Conservation (phyloP, 1,284 basidiomycete species). For the Malassezia obtusa region DNA sequence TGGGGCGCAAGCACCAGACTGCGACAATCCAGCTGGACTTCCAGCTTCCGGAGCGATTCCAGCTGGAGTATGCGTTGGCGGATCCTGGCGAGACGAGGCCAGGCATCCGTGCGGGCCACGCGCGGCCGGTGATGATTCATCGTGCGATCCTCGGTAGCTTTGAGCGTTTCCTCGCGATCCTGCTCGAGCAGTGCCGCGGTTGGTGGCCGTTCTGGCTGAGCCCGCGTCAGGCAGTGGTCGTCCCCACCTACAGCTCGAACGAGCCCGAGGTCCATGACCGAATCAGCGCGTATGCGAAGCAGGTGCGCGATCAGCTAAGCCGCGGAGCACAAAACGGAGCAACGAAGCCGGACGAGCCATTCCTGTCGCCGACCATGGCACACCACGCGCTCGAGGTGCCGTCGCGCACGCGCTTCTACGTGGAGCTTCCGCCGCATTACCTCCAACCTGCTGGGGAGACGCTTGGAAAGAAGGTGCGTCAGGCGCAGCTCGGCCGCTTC, state of each 20-base stretch:
- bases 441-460: slow-evolving; percentile 27
- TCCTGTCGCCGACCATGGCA: slow-evolving; percentile 1
- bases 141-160: slow-evolving; percentile 45
- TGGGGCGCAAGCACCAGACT: slow-evolving; percentile 39
- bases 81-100: slow-evolving; percentile 2
- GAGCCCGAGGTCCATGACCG: slow-evolving; percentile 12
- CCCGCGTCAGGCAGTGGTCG: slow-evolving; percentile 38
- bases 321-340: slow-evolving; percentile 17
- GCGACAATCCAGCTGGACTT: slow-evolving; percentile 48
- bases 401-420: slow-evolving; percentile 26
- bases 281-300: slow-evolving; percentile 19
- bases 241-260: slow-evolving; percentile 20
- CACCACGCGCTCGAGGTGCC: slow-evolving; percentile 5
- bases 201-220: slow-evolving; percentile 46
- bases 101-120: slow-evolving; percentile 3
- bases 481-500: slow-evolving; percentile 29
- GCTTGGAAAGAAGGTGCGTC: slow-evolving; percentile 31
- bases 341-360: neutral
- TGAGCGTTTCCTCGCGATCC: slow-evolving; percentile 45
- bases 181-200: slow-evolving; percentile 38
- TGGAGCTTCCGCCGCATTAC: slow-evolving; percentile 29
- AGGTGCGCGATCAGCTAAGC: slow-evolving; percentile 20
- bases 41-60: slow-evolving; percentile 41
- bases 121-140: slow-evolving; percentile 44
- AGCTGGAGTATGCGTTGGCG: slow-evolving; percentile 26